These are phyloP conservation scores for Phytophthora quininea DNA, from an alignment of 352 stramenopile species.

Conservation along the genomic window DNA sequence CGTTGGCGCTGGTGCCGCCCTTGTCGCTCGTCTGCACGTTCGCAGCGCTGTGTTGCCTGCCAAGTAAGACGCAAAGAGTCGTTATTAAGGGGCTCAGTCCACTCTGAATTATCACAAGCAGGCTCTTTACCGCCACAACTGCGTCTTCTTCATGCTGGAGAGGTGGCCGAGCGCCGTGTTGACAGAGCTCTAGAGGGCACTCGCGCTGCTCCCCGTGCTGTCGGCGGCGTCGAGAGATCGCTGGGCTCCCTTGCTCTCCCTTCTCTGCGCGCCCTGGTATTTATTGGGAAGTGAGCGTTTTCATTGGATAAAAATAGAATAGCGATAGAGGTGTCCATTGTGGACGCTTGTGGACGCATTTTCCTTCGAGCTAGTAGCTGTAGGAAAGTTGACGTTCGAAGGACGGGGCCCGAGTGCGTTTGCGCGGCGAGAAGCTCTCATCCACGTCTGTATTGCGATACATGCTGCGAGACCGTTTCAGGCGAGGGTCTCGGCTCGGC, in stretches of 20 bases:
- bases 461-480: slow-evolving; percentile 41
- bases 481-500: slow-evolving; percentile 18
- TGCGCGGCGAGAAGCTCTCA: slow-evolving; percentile 29
- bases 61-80: not conserved
- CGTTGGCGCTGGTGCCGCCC: not conserved
- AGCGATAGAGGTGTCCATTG: not conserved
- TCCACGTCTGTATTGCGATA: slow-evolving; percentile 23
- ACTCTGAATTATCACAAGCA: not conserved
- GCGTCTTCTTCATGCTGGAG: slow-evolving; percentile 42
- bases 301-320: not conserved
- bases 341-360: not conserved
- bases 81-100: not conserved
- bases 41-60: slow-evolving; percentile 11
- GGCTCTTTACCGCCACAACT: slow-evolving; percentile 33
- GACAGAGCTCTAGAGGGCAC: slow-evolving; percentile 1
- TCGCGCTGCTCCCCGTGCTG: not conserved
- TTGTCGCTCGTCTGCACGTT: slow-evolving; percentile 10
- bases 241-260: slow-evolving; percentile 21
- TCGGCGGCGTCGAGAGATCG: slow-evolving; percentile 12
- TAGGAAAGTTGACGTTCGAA: slow-evolving; percentile 24
- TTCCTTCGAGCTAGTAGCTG: slow-evolving; percentile 8
- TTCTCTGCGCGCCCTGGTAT: slow-evolving; percentile 10
- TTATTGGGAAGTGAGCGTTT: not conserved
- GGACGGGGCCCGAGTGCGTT: slow-evolving; percentile 31
- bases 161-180: not conserved